Percentiles rank a stretch among this genome's conserved stretches.
phyloP scores from a whole-genome alignment of 768 basidiomycete species.

The Rhizopogon sp. region DNA sequence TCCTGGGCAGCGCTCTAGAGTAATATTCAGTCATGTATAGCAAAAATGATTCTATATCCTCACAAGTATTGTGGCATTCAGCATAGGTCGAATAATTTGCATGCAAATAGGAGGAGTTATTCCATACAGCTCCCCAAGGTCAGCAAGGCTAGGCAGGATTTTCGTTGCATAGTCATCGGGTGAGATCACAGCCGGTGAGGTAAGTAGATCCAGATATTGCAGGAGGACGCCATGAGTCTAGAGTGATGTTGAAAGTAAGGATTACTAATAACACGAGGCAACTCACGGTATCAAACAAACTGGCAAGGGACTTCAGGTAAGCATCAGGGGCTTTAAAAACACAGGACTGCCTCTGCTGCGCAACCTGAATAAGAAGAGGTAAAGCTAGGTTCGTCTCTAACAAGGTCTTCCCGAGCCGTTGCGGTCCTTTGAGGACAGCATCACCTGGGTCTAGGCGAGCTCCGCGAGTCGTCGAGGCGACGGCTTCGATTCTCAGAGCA shows the following conservation, averaged over 20 bases:
- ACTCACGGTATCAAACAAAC: constrained; percentile 85
- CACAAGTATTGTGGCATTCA: constrained; percentile 60
- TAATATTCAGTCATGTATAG: constrained; percentile 5
- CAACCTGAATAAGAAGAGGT: constrained; percentile 87
- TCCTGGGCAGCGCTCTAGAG: constrained; percentile 63
- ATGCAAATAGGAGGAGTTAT: constrained; percentile 86
- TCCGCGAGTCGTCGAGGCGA: constrained; percentile 75
- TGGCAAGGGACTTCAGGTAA: constrained; percentile 81
- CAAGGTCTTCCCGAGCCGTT: constrained; percentile 59
- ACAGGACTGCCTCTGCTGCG: constrained; percentile 85
- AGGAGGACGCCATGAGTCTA: constrained; percentile 90
- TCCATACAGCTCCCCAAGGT: constrained; percentile 72
- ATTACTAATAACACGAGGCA: constrained; percentile 8
- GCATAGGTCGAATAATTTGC: constrained; percentile 86
- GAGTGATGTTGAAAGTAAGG: constrained; percentile 17
- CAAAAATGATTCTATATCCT: constrained; percentile 14
- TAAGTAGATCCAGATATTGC: constrained; percentile 88
- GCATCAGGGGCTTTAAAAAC: constrained; percentile 70
- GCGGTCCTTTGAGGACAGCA: constrained; percentile 57
- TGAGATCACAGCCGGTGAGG: constrained; percentile 60
- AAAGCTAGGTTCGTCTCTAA: constrained; percentile 73
- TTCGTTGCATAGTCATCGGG: constrained; percentile 70
- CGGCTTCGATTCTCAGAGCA: constrained; percentile 79
- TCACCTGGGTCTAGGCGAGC: constrained; percentile 67
- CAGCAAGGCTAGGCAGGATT: constrained; percentile 68